phyloP scores from a whole-genome alignment of 352 stramenopile species.

The Pythium grandisporangium region DNA sequence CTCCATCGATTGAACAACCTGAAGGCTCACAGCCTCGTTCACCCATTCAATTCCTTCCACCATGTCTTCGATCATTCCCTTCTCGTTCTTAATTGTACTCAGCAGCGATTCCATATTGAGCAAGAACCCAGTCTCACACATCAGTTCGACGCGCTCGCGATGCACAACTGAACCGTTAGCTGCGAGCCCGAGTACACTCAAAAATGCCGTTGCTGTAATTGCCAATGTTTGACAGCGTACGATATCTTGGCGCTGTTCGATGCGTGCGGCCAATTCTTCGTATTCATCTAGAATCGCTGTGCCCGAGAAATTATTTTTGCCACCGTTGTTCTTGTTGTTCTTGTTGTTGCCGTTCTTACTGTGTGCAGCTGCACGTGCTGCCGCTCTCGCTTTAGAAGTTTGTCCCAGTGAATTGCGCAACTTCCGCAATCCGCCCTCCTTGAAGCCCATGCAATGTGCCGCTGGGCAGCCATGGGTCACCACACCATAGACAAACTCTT shows the following conservation, averaged over 20 bases:
- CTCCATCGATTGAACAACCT: conserved; percentile 50
- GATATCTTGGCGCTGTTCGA: conserved; percentile 77
- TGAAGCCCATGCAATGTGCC: conserved; percentile 77
- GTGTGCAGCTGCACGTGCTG: too few species aligned
- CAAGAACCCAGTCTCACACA: conserved; percentile 73
- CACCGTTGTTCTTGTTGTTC: too few species aligned
- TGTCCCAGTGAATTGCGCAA: conserved; percentile 38
- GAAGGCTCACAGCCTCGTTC: conserved; percentile 67
- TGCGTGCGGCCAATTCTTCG: conserved; percentile 34
- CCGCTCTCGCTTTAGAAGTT: too few species aligned
- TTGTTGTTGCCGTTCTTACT: too few species aligned
- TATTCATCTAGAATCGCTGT: conserved; percentile 38
- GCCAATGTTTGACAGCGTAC: conserved; percentile 68
- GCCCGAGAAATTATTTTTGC: too few species aligned
- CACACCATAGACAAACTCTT: conserved; percentile 64
- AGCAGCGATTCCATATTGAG: conserved; percentile 93
- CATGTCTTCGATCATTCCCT: conserved; percentile 95
- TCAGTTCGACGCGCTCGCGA: conserved; percentile 44
- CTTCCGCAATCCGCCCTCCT: conserved; percentile 68
- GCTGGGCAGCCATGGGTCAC: conserved; percentile 74
- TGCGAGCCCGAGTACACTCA: conserved; percentile 60
- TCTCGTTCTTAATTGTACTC: conserved; percentile 90
- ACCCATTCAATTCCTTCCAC: conserved; percentile 81
- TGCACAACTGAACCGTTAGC: conserved; percentile 42
- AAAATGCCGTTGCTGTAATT: conserved; percentile 62